Evolutionary conservation across 2,329 filamentous ascomycete species (phyloP).

Genomic region (Macrophomina pseudophaseolina): DNA sequence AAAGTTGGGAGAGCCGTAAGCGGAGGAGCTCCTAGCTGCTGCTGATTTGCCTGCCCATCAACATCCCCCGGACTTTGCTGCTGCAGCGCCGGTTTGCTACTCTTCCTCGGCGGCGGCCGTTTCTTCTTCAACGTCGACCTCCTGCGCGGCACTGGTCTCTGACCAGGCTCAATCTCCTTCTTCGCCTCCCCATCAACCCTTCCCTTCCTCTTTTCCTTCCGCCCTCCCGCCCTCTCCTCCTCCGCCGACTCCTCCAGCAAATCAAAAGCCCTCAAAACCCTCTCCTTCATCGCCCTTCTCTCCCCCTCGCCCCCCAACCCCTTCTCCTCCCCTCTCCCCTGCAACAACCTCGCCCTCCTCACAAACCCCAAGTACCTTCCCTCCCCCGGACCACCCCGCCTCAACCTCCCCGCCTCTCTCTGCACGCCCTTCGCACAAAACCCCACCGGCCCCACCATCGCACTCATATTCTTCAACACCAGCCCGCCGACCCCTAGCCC

Average conservation of each 20-base stretch:
- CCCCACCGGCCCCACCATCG: conserved; percentile 64
- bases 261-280: conserved; percentile 30
- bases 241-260: not conserved
- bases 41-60: not conserved
- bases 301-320: conserved; percentile 40
- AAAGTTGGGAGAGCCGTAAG: not conserved
- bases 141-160: not conserved
- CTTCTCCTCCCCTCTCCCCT: conserved; percentile 29
- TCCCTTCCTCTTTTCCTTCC: not conserved
- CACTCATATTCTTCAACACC: conserved; percentile 68
- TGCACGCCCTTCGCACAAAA: conserved; percentile 69
- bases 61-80: not conserved
- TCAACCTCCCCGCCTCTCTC: conserved; percentile 52
- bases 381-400: not conserved
- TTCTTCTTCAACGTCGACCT: conserved; percentile 16
- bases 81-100: not conserved
- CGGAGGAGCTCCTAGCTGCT: not conserved
- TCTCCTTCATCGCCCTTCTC: conserved; percentile 50
- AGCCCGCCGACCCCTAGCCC: conserved; percentile 69
- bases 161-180: not conserved
- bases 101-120: no score
- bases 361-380: not conserved
- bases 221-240: not conserved
- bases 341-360: conserved; percentile 13
- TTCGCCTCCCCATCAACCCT: not conserved